Evolutionary conservation across 2,329 filamentous ascomycete species (phyloP).

Genomic region (Xylogone sp.): DNA sequence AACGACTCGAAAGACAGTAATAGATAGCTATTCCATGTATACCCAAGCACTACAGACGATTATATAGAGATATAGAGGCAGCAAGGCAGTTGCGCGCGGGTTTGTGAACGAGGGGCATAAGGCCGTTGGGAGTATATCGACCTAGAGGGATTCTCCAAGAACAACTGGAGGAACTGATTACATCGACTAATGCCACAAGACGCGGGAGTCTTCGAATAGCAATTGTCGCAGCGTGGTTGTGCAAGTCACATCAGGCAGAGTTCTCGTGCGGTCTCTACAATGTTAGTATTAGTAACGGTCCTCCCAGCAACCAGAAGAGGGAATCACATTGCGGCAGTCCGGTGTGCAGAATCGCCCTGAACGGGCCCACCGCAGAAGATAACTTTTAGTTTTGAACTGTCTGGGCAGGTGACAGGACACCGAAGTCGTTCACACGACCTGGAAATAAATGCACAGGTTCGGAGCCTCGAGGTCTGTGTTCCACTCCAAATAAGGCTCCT

Average conservation of each 20-base stretch:
- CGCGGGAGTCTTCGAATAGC: conserved; percentile 11
- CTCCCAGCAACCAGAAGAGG: conserved; percentile 17
- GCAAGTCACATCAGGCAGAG: conserved; percentile 11
- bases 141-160: neutral
- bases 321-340: conserved; percentile 2
- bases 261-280: conserved; percentile 15
- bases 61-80: neutral
- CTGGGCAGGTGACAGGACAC: conserved; percentile 3
- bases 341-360: conserved; percentile 20
- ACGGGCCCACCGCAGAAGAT: conserved; percentile 20
- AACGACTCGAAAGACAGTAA: neutral
- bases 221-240: conserved; percentile 7
- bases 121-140: neutral
- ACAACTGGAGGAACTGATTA: neutral
- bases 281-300: conserved; percentile 18
- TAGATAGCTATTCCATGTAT: neutral
- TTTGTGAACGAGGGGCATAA: neutral
- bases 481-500: neutral
- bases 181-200: conserved; percentile 20
- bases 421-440: conserved; percentile 13
- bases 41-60: neutral
- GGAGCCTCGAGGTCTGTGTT: neutral
- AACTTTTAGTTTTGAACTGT: conserved; percentile 5
- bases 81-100: neutral
- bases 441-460: conserved; percentile 4